Percentiles rank a stretch among this genome's conserved stretches.
Conservation (phyloP, 2,329 filamentous ascomycete species). For the Seiridium cupressi region DNA sequence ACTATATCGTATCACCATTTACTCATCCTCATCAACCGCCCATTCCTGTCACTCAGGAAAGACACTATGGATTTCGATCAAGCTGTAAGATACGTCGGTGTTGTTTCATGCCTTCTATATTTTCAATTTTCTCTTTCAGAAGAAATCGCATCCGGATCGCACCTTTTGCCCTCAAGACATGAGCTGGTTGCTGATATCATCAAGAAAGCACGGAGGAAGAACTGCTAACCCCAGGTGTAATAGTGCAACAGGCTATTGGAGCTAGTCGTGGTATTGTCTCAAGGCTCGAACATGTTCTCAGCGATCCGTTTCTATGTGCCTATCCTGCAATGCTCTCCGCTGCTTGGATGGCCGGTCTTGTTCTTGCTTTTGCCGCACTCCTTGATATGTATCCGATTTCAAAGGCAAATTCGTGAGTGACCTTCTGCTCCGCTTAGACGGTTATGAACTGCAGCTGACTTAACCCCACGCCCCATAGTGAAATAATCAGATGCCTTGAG, state of each 20-base stretch:
- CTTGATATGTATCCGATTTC: conserved; percentile 7
- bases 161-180: too few relatives aligned
- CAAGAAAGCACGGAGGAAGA: too few relatives aligned
- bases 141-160: too few relatives aligned
- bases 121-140: too few relatives aligned
- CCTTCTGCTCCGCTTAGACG: too few relatives aligned
- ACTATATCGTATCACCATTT: conserved; percentile 7
- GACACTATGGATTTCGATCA: conserved; percentile 7
- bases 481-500: conserved; percentile 1
- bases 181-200: too few relatives aligned
- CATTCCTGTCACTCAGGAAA: conserved; percentile 8
- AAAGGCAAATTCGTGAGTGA: conserved; percentile 5
- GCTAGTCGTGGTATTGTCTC: conserved; percentile 6
- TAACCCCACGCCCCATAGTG: neutral
- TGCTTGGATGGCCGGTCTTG: conserved; percentile 9
- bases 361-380: conserved; percentile 8
- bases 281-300: neutral
- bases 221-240: too few relatives aligned
- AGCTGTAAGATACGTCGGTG: neutral
- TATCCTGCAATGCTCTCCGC: conserved; percentile 10
- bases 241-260: conserved; percentile 7
- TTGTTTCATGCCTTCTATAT: too few relatives aligned
- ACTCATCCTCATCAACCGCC: conserved; percentile 10
- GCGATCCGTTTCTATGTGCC: neutral
- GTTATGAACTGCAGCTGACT: neutral